Evolutionary conservation across 257 asterid genomes (phyloP).

Genomic region (Solanum ossicruentum): DNA sequence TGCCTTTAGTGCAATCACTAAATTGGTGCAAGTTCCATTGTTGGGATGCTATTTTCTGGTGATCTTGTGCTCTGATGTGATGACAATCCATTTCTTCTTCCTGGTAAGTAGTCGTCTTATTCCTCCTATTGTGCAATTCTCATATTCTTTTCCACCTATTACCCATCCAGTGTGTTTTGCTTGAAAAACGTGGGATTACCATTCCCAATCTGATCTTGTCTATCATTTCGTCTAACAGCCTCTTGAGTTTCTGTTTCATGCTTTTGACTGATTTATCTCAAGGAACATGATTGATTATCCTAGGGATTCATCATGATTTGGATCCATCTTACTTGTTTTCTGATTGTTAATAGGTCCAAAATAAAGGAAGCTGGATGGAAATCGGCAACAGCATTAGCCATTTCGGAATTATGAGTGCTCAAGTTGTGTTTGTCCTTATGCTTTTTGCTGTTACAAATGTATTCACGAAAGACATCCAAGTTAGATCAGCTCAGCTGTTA

Average conservation of each 20-base stretch:
- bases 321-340: background rate
- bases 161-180: background rate
- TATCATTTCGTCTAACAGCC: background rate
- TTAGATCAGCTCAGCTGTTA: slow-evolving; percentile 30
- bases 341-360: slow-evolving; percentile 46
- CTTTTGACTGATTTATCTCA: background rate
- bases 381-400: slow-evolving; percentile 98
- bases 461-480: slow-evolving; percentile 68
- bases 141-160: background rate
- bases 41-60: slow-evolving; percentile 93
- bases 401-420: slow-evolving; percentile 97
- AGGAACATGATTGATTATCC: background rate
- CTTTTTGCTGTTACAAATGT: slow-evolving; percentile 62
- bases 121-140: background rate
- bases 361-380: slow-evolving; percentile 99
- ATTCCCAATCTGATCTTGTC: background rate
- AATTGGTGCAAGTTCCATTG: slow-evolving; percentile 52
- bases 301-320: background rate
- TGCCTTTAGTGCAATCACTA: slow-evolving; percentile 76
- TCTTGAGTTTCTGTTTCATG: background rate
- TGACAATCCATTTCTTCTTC: slow-evolving; percentile 97
- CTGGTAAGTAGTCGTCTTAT: slow-evolving; percentile 38
- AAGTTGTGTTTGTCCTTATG: slow-evolving; percentile 83
- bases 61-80: slow-evolving; percentile 84
- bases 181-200: background rate